phyloP scores from a whole-genome alignment of 1,284 basidiomycete species.

The Moniliophthora roreri region DNA sequence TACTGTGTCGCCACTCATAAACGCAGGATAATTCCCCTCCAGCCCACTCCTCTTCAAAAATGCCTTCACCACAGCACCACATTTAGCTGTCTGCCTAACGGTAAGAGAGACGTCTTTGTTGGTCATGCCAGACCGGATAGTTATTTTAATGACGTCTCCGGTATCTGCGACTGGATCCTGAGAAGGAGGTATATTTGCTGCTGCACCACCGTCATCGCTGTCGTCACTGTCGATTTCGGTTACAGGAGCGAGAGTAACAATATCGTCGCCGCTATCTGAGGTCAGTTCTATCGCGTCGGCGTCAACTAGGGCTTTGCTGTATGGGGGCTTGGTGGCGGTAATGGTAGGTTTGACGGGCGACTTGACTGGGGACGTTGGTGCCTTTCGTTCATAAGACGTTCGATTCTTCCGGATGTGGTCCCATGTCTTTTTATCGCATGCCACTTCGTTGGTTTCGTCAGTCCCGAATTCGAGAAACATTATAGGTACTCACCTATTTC shows the following conservation, averaged over 20 bases:
- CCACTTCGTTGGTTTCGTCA: slow-evolving; percentile 41
- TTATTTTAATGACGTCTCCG: slow-evolving; percentile 59
- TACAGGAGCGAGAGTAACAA: not conserved
- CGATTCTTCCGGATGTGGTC: slow-evolving; percentile 55
- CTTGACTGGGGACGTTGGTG: slow-evolving; percentile 7
- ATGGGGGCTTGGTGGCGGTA: slow-evolving; percentile 17
- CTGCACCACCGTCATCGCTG: slow-evolving; percentile 33
- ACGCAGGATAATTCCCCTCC: slow-evolving; percentile 46
- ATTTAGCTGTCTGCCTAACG: slow-evolving; percentile 72
- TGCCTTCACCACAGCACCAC: slow-evolving; percentile 67
- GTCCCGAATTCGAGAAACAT: slow-evolving; percentile 5
- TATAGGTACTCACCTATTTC: slow-evolving; percentile 51
- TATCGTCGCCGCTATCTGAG: not conserved
- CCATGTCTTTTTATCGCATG: slow-evolving; percentile 58
- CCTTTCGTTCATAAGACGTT: slow-evolving; percentile 7
- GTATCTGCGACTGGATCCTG: slow-evolving; percentile 30
- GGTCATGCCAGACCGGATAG: slow-evolving; percentile 54
- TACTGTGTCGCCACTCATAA: slow-evolving; percentile 19
- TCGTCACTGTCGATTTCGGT: slow-evolving; percentile 11
- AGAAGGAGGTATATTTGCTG: slow-evolving; percentile 21
- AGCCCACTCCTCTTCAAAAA: slow-evolving; percentile 67
- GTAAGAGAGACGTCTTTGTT: slow-evolving; percentile 58
- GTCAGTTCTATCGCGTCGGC: slow-evolving; percentile 11
- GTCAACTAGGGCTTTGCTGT: slow-evolving; percentile 19
- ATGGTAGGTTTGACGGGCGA: slow-evolving; percentile 9